Evolutionary conservation across 2,329 filamentous ascomycete genomes (phyloP), one percentile per base, ranked within the genome.

Genomic region (Claviceps sp.): DNA sequence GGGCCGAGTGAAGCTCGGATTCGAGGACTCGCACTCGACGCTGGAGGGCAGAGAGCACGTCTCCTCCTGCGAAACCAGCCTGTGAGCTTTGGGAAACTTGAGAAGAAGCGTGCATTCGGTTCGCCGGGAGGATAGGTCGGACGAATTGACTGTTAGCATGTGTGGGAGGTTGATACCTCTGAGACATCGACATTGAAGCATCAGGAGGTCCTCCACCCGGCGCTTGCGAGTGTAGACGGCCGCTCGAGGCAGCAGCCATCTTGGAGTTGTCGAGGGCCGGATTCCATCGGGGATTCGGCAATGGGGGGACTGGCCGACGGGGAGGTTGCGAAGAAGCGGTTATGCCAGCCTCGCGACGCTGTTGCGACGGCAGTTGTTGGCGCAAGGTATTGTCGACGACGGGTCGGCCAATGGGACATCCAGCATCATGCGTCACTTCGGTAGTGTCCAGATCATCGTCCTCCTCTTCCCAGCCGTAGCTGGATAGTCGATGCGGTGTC

Each of bases 401-500:
- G 3, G 64, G 67, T 22, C 64, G 60, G 29, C 68, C 64, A 11
- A 69, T 60, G 16, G 70, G 66, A 17, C 68, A 64, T 2, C 70
- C 67, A n/a, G 64, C 68, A 37, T 73, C 69, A 56, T 78, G 74
- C 16, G 71, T 72, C 39, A 83, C 75, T 43, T 79, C 71, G 7
- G 76, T 71, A 55, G 79, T 76, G 59, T 82, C 78, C 45, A 82
- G 67, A 49, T 79, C 76, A 52, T 79, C 77, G 43, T 79, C 76
- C 40, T 79, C 75, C 45, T 78, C 75, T 50, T 75, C 69, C 58
- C 70, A 71, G n/a, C 70, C 67, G 45, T 70, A 68, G 22, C 71
- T 65, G 42, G 66, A 60, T 17, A 64, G 63, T 49, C 61, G 50
- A 49, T 58, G 50, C 51, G 60, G 56, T 47, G 34, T 9, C 2